Percentiles rank a stretch among this genome's conserved stretches.
Conservation (phyloP, 1,284 basidiomycete species). For the Heterobasidion occidentale region DNA sequence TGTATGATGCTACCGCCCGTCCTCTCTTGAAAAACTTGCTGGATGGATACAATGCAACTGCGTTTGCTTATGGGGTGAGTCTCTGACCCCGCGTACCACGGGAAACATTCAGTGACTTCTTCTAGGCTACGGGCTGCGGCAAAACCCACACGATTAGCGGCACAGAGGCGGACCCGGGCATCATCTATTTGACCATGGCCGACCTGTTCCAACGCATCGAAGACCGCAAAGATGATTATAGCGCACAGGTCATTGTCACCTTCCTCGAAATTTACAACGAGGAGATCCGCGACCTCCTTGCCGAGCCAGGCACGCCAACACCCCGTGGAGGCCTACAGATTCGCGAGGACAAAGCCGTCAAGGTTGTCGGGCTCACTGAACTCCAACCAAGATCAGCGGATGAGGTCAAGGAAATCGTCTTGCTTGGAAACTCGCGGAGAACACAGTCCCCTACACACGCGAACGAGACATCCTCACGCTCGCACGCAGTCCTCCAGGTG, state of each 20-base stretch:
- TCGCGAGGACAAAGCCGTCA: constrained; percentile 88
- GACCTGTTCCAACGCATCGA: constrained; percentile 89
- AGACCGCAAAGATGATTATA: constrained; percentile 75
- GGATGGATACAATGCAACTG: constrained; percentile 94
- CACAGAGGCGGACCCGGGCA: constrained; percentile 76
- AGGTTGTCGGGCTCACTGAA: constrained; percentile 80
- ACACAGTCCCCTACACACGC: constrained; percentile 92
- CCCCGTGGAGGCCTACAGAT: constrained; percentile 84
- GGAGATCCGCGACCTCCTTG: constrained; percentile 91
- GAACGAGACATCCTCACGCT: constrained; percentile 92
- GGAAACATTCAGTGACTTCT: background rate
- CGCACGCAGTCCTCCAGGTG: constrained; percentile 92
- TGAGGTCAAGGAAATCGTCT: constrained; percentile 88
- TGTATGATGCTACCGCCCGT: constrained; percentile 80
- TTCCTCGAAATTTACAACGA: constrained; percentile 99
- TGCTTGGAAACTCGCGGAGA: constrained; percentile 79
- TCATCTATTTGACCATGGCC: constrained; percentile 95
- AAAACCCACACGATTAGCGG: constrained; percentile 98
- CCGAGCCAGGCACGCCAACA: constrained; percentile 56
- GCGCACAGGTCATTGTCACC: constrained; percentile 81
- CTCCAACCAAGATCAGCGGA: constrained; percentile 75
- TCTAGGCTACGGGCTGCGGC: constrained; percentile 92
- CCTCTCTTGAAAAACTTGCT: constrained; percentile 78
- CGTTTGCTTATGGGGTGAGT: constrained; percentile 94
- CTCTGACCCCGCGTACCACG: background rate